These are phyloP conservation scores for Hordeum marinum DNA, from an alignment of 176 grass and related monocot genomes.

Conservation along the genomic window DNA sequence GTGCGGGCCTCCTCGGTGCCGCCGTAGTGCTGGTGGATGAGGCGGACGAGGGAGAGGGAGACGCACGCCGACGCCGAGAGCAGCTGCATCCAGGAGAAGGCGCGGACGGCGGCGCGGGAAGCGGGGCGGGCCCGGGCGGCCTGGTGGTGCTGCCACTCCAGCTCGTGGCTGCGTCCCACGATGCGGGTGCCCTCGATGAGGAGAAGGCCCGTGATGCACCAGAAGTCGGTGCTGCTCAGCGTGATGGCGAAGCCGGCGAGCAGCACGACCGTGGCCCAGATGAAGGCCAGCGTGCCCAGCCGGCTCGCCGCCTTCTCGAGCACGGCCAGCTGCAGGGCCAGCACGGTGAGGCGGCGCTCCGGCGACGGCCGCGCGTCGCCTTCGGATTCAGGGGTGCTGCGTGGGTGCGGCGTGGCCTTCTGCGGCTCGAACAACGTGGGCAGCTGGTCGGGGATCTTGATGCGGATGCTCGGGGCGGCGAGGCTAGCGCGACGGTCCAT, in stretches of 20 bases:
- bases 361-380: slow-evolving; percentile 10
- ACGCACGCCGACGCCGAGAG: slow-evolving; percentile 45
- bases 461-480: neutral
- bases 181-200: slow-evolving; percentile 48
- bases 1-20: slow-evolving; percentile 6
- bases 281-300: slow-evolving; percentile 62
- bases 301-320: slow-evolving; percentile 79
- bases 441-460: slow-evolving; percentile 36
- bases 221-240: slow-evolving; percentile 51
- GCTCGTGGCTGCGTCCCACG: slow-evolving; percentile 69
- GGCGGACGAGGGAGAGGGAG: slow-evolving; percentile 44
- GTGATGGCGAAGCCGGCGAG: slow-evolving; percentile 68
- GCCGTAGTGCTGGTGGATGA: slow-evolving; percentile 51
- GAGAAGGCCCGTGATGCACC: slow-evolving; percentile 48
- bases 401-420: slow-evolving; percentile 14
- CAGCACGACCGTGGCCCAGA: slow-evolving; percentile 71
- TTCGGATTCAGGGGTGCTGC: neutral
- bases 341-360: slow-evolving; percentile 51
- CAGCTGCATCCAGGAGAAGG: slow-evolving; percentile 66
- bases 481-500: slow-evolving; percentile 32
- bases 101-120: slow-evolving; percentile 30
- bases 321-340: slow-evolving; percentile 57
- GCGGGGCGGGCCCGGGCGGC: slow-evolving; percentile 30
- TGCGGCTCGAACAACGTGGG: slow-evolving; percentile 54
- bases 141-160: slow-evolving; percentile 69